Evolutionary conservation across 106 monocot species (phyloP), one percentile per base, ranked within the genome.

Genomic region (Chionographis japonica): DNA sequence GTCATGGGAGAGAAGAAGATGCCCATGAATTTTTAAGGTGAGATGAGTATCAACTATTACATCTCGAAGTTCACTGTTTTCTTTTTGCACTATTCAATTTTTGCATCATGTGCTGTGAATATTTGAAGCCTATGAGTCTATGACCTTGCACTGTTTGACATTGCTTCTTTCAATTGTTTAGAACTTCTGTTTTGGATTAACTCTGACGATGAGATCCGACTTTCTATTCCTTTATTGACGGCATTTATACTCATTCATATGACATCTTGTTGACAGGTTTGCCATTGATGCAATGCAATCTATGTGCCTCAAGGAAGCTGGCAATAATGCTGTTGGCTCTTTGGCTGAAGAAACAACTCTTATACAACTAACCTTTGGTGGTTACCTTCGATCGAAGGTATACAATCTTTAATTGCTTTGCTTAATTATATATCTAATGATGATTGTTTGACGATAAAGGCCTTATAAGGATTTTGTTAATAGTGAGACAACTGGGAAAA

Each of bases 11-110:
- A 73, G 77, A 91, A 80, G 91, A 91, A 82, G 91, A 91, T 79
- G 91, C 91, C 37, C 91, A 91, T 82, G 91, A 91, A 66, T 91
- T 91, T 72, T 72, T 91, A 65, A 87, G 91, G 91, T 91, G 15
- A 67, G 54, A 4, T n/a, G n/a, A n/a, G n/a, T n/a, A n/a, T n/a
- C n/a, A n/a, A n/a, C n/a, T n/a, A n/a, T n/a, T n/a, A n/a, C n/a
- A n/a, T n/a, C n/a, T n/a, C n/a, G n/a, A n/a, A n/a, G n/a, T n/a
- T n/a, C n/a, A n/a, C n/a, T n/a, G n/a, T n/a, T n/a, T n/a, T n/a
- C n/a, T n/a, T n/a, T n/a, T n/a, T n/a, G n/a, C n/a, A n/a, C n/a
- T n/a, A n/a, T n/a, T n/a, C n/a, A n/a, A n/a, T n/a, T n/a, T n/a
- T n/a, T n/a, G n/a, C 43, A 46, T 8, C 8, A 46, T 46, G 43